Conservation (phyloP, 768 basidiomycete species). For the Lentinula lateritia region DNA sequence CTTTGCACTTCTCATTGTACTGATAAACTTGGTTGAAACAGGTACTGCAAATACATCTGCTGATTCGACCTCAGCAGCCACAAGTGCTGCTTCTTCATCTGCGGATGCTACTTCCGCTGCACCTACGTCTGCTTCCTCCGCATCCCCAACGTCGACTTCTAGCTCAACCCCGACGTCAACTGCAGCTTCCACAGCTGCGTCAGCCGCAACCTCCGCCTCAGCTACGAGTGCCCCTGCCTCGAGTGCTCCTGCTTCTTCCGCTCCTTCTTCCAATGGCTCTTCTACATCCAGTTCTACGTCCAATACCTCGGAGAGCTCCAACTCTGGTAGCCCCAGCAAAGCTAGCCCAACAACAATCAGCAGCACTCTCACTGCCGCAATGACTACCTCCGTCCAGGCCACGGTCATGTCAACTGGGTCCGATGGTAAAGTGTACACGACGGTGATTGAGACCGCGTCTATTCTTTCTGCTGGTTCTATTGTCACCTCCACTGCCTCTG, state of each 20-base stretch:
- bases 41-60: neutral
- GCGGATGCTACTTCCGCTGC: neutral
- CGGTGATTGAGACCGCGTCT: neutral
- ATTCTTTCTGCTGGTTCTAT: neutral
- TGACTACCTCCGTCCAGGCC: neutral
- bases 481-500: neutral
- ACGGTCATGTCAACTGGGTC: neutral
- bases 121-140: neutral
- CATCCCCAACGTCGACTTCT: neutral
- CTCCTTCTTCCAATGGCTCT: neutral
- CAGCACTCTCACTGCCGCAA: slow-evolving; percentile 1
- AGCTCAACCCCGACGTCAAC: neutral
- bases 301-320: neutral
- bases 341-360: neutral
- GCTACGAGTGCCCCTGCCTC: neutral
- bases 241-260: neutral
- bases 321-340: neutral
- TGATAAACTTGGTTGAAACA: neutral
- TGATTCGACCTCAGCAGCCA: neutral
- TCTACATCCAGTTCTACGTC: neutral
- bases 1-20: neutral
- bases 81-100: neutral
- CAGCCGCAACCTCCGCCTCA: neutral
- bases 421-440: neutral
- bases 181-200: neutral